Evolutionary conservation across 768 basidiomycete genomes (phyloP), one percentile per base, ranked within the genome.

Genomic region (Suillus paluster): DNA sequence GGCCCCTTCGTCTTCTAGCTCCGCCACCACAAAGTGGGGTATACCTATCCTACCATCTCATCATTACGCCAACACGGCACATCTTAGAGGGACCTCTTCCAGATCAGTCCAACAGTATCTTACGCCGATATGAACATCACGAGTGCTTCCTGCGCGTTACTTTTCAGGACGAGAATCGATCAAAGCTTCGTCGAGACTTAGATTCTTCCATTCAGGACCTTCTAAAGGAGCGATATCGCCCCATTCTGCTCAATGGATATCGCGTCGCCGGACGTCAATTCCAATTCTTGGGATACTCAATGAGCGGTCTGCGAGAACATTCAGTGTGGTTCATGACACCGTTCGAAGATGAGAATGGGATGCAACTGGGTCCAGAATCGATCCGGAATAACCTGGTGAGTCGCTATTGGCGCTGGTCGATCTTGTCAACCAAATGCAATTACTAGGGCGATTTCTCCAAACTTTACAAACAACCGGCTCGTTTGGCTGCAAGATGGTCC

Each of bases 401-500:
- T 65, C 17, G 14, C 33, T 17, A 46, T 33, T 45, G 36, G 36
- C 15, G 2, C 5, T 41, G 11, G 5, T 45, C 53, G 33, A 36
- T 19, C 30, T 15, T 11, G 23, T 7, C 33, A 10, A 57, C 39
- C 5, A 12, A 57, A 45, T 25, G 33, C 7, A 25, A 38, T 41
- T 8, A 12, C 38, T 38, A 81, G 80, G 80, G 80, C 1, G 74
- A 81, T 61, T 81, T 81, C 63, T 72, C 78, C 21, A 67, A 64
- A 17, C 67, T 82, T 52, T 34, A 61, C 19, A 59, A 73, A 54
- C 72, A 76, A 55, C 84, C 84, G n/a, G 81, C 84, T 12, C 74
- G 81, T 45, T 78, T 81, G 11, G 84, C 76, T 7, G 84, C 84
- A n/a, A 77, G 84, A 25, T 81, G 85, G 79, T 77, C 81, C 30